A percentile compares a stretch with the other conserved stretches of the same genome.
These are phyloP conservation scores for Salmacisia buchloeana DNA, from an alignment of 1,284 basidiomycete species.

Conservation along the genomic window DNA sequence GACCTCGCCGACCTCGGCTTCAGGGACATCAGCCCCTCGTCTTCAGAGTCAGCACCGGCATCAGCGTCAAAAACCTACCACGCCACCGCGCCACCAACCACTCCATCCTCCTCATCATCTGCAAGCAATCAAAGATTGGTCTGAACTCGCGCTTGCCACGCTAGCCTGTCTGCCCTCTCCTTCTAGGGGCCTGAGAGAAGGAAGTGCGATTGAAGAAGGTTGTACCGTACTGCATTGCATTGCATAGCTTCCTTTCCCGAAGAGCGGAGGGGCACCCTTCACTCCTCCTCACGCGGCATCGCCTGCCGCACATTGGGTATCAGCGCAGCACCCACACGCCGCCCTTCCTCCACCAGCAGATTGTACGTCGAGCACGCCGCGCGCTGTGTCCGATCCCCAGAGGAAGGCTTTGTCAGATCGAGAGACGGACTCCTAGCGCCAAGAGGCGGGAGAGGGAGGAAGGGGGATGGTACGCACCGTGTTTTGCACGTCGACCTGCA, in stretches of 20 bases:
- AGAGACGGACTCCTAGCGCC: too few relatives aligned
- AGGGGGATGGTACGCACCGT: constrained; percentile 60
- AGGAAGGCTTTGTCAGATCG: neutral
- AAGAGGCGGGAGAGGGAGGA: too few relatives aligned
- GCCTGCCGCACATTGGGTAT: constrained; percentile 56
- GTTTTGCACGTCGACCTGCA: constrained; percentile 89
- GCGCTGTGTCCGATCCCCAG: constrained; percentile 55
- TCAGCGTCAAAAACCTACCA: too few relatives aligned
- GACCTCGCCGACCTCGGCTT: constrained; percentile 43
- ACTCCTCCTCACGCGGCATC: constrained; percentile 1
- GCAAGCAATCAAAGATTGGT: neutral
- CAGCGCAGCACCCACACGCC: constrained; percentile 81
- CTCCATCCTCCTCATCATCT: neutral
- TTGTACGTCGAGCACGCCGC: constrained; percentile 95
- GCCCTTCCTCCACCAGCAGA: constrained; percentile 81
- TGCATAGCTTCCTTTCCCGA: neutral
- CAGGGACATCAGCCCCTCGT: constrained; percentile 17
- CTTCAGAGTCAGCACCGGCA: neutral
- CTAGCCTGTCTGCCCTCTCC: neutral
- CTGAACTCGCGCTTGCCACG: neutral
- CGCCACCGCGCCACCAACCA: neutral
- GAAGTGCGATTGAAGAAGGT: too few relatives aligned
- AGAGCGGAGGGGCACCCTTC: too few relatives aligned
- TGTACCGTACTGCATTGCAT: neutral
- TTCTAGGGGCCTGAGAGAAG: neutral